Conservation (phyloP, 169 alveolate species). For the Plasmodium berghei region DNA sequence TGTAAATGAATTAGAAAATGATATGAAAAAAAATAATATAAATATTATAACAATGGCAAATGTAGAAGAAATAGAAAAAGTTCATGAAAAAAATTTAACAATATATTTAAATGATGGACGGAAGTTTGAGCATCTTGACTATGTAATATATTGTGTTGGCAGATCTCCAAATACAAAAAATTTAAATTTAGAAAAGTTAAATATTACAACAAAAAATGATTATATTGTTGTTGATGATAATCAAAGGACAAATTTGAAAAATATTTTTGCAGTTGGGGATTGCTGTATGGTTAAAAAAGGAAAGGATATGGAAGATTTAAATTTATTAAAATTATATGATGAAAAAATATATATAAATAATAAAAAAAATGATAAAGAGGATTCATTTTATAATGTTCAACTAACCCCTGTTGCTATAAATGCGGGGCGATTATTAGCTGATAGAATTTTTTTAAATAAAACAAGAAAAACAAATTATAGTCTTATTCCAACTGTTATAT, state of each 20-base stretch:
- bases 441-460: conserved; percentile 87
- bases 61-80: conserved; percentile 90
- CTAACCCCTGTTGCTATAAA: conserved; percentile 96
- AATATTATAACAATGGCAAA: conserved; percentile 88
- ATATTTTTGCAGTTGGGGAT: conserved; percentile 75
- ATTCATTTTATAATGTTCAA: conserved; percentile 73
- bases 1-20: conserved; percentile 91
- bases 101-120: conserved; percentile 93
- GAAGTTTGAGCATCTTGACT: conserved; percentile 89
- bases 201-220: conserved; percentile 21
- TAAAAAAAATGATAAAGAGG: neutral
- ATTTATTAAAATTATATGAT: conserved; percentile 33
- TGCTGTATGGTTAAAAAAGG: conserved; percentile 56
- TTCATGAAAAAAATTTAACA: conserved; percentile 88
- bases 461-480: conserved; percentile 76
- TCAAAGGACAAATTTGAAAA: conserved; percentile 50
- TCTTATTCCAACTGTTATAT: conserved; percentile 92
- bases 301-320: conserved; percentile 40
- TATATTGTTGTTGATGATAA: conserved; percentile 70
- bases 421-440: conserved; percentile 95
- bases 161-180: conserved; percentile 65
- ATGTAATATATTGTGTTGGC: conserved; percentile 72
- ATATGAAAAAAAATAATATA: conserved; percentile 76
- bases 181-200: conserved; percentile 59
- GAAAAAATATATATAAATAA: conserved; percentile 36